Conservation (phyloP, 1,284 basidiomycete species). For the Flammula alnicola region DNA sequence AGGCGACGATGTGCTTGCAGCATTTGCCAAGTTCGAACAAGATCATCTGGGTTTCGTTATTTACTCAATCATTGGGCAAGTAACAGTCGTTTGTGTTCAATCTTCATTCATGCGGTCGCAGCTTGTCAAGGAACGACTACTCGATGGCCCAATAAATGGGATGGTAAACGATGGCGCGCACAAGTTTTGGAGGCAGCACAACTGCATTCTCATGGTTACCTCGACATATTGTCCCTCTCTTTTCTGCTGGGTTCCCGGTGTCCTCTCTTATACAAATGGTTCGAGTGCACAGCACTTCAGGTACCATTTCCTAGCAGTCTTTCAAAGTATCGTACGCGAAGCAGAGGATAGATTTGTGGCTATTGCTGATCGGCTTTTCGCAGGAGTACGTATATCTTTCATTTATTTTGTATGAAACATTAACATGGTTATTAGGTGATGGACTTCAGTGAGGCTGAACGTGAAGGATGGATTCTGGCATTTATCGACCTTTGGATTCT, state of each 20-base stretch:
- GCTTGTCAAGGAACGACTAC: neutral
- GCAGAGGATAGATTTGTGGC: slow-evolving; percentile 3
- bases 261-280: neutral
- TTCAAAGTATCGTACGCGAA: neutral
- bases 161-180: neutral
- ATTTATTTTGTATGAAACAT: neutral
- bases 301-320: neutral
- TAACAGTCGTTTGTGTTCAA: slow-evolving; percentile 13
- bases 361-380: slow-evolving; percentile 25
- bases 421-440: slow-evolving; percentile 21
- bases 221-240: neutral
- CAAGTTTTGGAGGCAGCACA: neutral
- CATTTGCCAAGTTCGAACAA: neutral
- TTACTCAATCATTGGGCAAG: slow-evolving; percentile 22
- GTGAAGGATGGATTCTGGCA: slow-evolving; percentile 14
- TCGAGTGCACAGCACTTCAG: neutral
- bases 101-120: slow-evolving; percentile 29
- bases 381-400: slow-evolving; percentile 20
- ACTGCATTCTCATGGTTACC: neutral
- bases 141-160: neutral
- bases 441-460: slow-evolving; percentile 19
- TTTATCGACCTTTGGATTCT: slow-evolving; percentile 17
- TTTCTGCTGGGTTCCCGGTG: slow-evolving; percentile 1
- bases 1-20: slow-evolving; percentile 1
- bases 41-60: slow-evolving; percentile 15